Percentiles rank a stretch among this genome's conserved stretches.
phyloP scores from a whole-genome alignment of 2,329 filamentous ascomycete species.

The Xylaria digitata region DNA sequence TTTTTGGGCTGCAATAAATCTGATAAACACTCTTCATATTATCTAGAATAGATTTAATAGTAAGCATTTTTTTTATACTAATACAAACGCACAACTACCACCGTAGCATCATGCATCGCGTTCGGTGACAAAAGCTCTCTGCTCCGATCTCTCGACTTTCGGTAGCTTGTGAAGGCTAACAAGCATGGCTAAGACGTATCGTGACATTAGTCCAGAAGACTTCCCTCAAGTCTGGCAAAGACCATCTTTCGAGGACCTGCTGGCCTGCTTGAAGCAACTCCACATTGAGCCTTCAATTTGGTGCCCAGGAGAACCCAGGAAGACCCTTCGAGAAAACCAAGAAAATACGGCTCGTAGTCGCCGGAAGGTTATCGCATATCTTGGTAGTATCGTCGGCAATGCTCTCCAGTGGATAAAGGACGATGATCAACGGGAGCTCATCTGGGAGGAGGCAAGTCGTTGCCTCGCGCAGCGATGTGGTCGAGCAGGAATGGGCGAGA shows the following conservation, averaged over 20 bases:
- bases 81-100: neutral
- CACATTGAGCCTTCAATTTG: slow-evolving; percentile 75
- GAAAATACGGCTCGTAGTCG: slow-evolving; percentile 58
- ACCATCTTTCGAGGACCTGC: slow-evolving; percentile 73
- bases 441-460: slow-evolving; percentile 84
- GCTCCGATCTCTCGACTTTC: neutral
- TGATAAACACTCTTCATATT: slow-evolving; percentile 3
- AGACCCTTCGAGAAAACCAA: slow-evolving; percentile 57
- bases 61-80: neutral
- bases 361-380: slow-evolving; percentile 70
- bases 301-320: slow-evolving; percentile 61
- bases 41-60: slow-evolving; percentile 2
- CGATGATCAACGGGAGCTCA: slow-evolving; percentile 71
- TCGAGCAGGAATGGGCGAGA: slow-evolving; percentile 72
- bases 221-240: slow-evolving; percentile 86
- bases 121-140: slow-evolving; percentile 12
- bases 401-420: slow-evolving; percentile 74
- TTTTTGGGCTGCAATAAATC: neutral
- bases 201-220: slow-evolving; percentile 60
- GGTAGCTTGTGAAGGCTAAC: neutral
- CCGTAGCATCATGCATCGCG: slow-evolving; percentile 10
- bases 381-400: slow-evolving; percentile 76
- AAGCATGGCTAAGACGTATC: slow-evolving; percentile 46
- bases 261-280: slow-evolving; percentile 74
- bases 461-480: slow-evolving; percentile 89